These are phyloP conservation scores for Sporobolomyces phaffii DNA, from an alignment of 768 basidiomycete species.

Conservation along the genomic window DNA sequence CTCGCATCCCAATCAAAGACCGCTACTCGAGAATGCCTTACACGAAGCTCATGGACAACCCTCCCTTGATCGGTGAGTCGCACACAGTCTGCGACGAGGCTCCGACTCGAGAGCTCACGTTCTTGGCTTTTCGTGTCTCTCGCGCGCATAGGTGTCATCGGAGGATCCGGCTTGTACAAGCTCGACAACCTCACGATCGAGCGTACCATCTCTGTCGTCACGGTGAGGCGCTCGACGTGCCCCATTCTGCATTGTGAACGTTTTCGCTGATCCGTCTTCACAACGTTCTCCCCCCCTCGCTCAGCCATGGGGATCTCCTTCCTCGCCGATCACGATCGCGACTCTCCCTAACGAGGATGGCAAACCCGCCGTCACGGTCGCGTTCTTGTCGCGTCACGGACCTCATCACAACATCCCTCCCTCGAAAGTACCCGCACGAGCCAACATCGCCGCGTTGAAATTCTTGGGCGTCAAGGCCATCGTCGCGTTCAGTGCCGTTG, in stretches of 20 bases:
- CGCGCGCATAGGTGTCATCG: constrained; percentile 34
- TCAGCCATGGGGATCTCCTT: constrained; percentile 89
- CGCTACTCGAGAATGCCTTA: not conserved
- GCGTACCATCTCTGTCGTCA: constrained; percentile 69
- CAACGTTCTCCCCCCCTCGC: not conserved
- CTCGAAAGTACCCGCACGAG: constrained; percentile 71
- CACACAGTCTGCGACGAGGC: too few species aligned
- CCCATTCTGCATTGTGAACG: too few species aligned
- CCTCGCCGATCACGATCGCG: constrained; percentile 85
- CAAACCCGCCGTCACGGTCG: constrained; percentile 54
- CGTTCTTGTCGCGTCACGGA: constrained; percentile 90
- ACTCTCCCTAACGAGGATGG: constrained; percentile 65
- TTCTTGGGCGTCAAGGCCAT: constrained; percentile 80
- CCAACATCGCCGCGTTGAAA: constrained; percentile 94
- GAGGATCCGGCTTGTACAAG: constrained; percentile 66
- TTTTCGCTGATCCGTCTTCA: not conserved
- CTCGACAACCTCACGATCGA: constrained; percentile 81
- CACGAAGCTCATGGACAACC: constrained; percentile 28
- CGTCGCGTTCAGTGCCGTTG: constrained; percentile 91
- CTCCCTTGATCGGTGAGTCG: constrained; percentile 27
- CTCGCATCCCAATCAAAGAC: not conserved
- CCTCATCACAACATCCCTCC: constrained; percentile 70
- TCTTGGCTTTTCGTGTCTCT: not conserved
- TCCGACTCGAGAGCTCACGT: not conserved
- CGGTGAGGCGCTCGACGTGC: too few species aligned